Percentiles rank a stretch among this genome's conserved stretches.
Evolutionary conservation across 441 rosid genomes (phyloP).

Genomic region (Syzygium syzygioides): DNA sequence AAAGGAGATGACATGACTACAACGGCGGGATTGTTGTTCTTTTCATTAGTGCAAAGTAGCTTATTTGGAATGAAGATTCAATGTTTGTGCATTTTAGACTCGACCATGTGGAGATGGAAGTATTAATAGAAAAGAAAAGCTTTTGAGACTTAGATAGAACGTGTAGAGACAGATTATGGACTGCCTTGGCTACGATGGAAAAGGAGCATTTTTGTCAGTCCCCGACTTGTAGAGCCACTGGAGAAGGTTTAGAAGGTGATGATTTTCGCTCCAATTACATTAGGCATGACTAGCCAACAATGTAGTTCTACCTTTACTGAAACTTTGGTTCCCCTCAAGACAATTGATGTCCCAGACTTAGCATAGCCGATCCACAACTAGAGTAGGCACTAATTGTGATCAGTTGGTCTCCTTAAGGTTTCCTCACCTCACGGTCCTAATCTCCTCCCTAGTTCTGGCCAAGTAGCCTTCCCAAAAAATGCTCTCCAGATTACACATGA

Average conservation of each 20-base stretch:
- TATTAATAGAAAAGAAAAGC: not conserved
- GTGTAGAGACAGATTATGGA: not conserved
- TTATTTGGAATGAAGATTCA: not conserved
- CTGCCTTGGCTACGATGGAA: not conserved
- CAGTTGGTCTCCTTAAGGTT: not conserved
- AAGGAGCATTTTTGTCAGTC: not conserved
- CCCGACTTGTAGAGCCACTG: not conserved
- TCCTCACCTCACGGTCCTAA: not conserved
- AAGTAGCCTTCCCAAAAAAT: not conserved
- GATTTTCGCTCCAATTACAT: not conserved
- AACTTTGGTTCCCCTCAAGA: not conserved
- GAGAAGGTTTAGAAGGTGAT: not conserved
- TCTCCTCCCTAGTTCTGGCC: not conserved
- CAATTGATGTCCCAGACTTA: not conserved
- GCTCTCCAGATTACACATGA: not conserved
- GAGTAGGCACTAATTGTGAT: not conserved
- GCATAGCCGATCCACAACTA: not conserved
- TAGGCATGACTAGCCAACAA: not conserved
- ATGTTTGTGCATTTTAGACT: not conserved
- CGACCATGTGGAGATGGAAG: not conserved
- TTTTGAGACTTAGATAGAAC: not conserved
- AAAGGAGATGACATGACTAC: not conserved
- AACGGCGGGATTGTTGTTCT: not conserved
- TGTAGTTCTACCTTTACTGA: not conserved
- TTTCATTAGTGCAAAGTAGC: not conserved